A percentile compares a stretch with the other conserved stretches of the same genome.
These are phyloP conservation scores for Fraxinus greggii DNA, from an alignment of 305 asterid species.

Conservation along the genomic window DNA sequence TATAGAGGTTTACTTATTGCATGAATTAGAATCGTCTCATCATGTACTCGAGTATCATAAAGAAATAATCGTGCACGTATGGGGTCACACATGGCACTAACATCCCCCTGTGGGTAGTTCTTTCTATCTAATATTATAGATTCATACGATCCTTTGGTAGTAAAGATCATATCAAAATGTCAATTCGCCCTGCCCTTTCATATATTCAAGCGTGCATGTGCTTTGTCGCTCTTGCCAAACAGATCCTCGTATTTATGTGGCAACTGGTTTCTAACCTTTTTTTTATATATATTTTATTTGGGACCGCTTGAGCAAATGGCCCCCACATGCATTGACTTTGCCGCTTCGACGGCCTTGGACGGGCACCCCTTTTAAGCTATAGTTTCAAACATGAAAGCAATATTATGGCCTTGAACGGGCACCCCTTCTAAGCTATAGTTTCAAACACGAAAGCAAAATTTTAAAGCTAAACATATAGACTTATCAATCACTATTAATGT, in stretches of 20 bases:
- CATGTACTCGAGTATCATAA: neutral
- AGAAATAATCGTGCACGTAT: neutral
- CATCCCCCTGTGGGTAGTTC: neutral
- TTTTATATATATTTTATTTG: neutral
- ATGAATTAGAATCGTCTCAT: neutral
- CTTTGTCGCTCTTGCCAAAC: neutral
- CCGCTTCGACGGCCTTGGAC: neutral
- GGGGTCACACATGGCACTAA: neutral
- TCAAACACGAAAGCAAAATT: neutral
- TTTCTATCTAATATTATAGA: too few relatives aligned
- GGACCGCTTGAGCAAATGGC: neutral
- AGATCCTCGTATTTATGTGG: neutral
- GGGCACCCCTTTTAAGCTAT: neutral
- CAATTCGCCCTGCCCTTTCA: neutral
- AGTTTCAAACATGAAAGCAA: neutral
- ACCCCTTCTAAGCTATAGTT: neutral
- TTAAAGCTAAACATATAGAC: neutral
- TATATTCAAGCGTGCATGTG: neutral
- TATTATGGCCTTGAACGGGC: neutral
- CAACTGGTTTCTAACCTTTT: neutral
- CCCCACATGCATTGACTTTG: neutral
- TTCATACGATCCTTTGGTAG: neutral
- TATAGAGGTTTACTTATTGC: neutral
- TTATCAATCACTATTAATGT: neutral
- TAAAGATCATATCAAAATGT: too few relatives aligned